Conservation (phyloP, 257 asterid genomes). For the Solanum bulbocastanum region DNA sequence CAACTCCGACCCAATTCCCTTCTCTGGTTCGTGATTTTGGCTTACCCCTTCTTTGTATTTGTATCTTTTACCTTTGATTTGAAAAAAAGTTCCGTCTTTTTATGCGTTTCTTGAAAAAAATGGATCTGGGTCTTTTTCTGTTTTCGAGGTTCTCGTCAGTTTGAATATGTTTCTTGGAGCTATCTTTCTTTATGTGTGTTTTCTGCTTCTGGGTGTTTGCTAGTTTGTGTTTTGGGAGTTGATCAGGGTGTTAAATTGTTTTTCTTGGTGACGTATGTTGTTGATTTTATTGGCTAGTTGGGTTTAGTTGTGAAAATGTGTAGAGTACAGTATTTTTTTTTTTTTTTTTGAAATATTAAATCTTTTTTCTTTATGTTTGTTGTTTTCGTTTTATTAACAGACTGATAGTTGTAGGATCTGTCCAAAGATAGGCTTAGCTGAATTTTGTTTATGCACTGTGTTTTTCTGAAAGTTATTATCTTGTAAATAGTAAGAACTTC, state of each 20-base stretch:
- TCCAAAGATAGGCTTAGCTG: neutral
- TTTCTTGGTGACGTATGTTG: neutral
- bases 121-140: conserved; percentile 29
- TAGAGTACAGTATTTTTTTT: neutral
- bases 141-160: neutral
- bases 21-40: conserved; percentile 14
- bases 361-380: neutral
- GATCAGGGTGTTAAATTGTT: neutral
- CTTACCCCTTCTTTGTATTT: neutral
- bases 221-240: neutral
- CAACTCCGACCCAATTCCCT: neutral
- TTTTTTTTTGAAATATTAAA: neutral
- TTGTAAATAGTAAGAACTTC: neutral
- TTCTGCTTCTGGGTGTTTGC: neutral
- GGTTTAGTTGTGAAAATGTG: neutral
- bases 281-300: neutral
- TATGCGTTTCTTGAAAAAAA: neutral
- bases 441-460: neutral
- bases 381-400: neutral
- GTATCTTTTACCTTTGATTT: neutral
- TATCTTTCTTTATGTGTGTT: neutral
- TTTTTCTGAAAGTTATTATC: neutral
- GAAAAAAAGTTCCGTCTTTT: neutral
- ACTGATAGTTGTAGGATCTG: neutral
- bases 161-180: conserved; percentile 6